These are phyloP conservation scores for Nitzschia palea DNA, from an alignment of 108 stramenopile species.

Conservation along the genomic window DNA sequence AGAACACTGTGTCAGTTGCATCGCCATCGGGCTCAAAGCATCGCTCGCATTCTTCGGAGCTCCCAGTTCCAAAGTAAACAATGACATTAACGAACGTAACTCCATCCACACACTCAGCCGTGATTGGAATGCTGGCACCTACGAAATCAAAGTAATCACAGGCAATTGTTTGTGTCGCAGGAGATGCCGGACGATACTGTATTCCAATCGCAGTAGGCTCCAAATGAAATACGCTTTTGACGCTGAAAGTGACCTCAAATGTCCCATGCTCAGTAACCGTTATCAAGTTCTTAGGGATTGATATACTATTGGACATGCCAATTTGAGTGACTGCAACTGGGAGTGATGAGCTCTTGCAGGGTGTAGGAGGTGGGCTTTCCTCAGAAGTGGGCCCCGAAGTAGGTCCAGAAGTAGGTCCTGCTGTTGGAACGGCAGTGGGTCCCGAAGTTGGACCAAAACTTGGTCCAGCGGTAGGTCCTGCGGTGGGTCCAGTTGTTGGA, in stretches of 20 bases:
- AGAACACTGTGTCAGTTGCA: background rate
- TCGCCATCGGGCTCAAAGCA: background rate
- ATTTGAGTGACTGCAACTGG: too few relatives aligned
- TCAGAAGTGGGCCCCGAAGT: background rate
- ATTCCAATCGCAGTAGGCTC: background rate
- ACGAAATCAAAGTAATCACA: background rate
- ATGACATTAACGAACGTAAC: background rate
- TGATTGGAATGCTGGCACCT: background rate
- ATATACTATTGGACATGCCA: too few relatives aligned
- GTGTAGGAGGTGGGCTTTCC: too few relatives aligned
- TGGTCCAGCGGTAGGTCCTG: conserved; percentile 11
- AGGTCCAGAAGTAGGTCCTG: background rate
- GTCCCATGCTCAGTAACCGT: background rate
- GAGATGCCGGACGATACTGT: background rate
- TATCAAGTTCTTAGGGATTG: background rate
- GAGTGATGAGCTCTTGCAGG: too few relatives aligned
- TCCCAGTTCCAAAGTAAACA: background rate
- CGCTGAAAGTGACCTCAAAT: background rate
- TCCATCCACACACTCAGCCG: background rate
- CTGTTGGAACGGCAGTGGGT: conserved; percentile 1
- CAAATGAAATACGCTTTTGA: background rate
- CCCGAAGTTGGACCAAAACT: background rate
- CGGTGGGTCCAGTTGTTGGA: conserved; percentile 1
- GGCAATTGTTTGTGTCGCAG: background rate
- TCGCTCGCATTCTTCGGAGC: background rate